Evolutionary conservation across 169 alveolate genomes (phyloP), one percentile per base, ranked within the genome.

Genomic region (Blepharisma undulans): DNA sequence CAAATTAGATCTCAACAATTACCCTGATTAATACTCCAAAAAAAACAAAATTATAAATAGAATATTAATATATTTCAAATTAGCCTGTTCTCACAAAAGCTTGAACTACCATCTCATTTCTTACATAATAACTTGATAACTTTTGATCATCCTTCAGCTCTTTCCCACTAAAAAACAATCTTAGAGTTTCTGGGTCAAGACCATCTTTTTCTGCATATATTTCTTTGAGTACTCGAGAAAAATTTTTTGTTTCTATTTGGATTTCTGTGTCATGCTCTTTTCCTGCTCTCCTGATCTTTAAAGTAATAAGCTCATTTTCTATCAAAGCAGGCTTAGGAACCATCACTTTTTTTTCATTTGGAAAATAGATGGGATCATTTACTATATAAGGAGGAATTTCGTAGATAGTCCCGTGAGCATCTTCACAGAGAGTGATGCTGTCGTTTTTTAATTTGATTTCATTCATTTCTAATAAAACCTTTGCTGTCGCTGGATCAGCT

Each of bases 21-120:
- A n/a, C n/a, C n/a, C n/a, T n/a, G n/a, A n/a, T n/a, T n/a, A n/a
- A n/a, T n/a, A n/a, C n/a, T n/a, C n/a, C n/a, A n/a, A n/a, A n/a
- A n/a, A n/a, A n/a, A n/a, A n/a, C 66, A 48, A 48, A 48, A 48
- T 48, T 4, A 48, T 48, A 0, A 48, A 48, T 48, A 48, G 14
- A 48, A 48, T 48, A 48, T 48, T 48, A 48, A 48, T 48, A 48
- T 1, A 74, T 25, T 74, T 25, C 80, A 74, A 74, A 22, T 74
- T 25, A 22, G 8, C 80, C 7, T 22, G 29, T 18, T 79, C 34
- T 86, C 12, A 86, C 84, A 71, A 86, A 72, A 25, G 33, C 82
- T 86, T 86, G 91, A 61, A 86, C 91, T 21, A 86, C 91, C 84
- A 86, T 72, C 2, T 86, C 84, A 36, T 86, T 72, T 36, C 61